A percentile compares a stretch with the other conserved stretches of the same genome.
phyloP scores from a whole-genome alignment of 805 yeast species.

The Lipomyces orientalis region DNA sequence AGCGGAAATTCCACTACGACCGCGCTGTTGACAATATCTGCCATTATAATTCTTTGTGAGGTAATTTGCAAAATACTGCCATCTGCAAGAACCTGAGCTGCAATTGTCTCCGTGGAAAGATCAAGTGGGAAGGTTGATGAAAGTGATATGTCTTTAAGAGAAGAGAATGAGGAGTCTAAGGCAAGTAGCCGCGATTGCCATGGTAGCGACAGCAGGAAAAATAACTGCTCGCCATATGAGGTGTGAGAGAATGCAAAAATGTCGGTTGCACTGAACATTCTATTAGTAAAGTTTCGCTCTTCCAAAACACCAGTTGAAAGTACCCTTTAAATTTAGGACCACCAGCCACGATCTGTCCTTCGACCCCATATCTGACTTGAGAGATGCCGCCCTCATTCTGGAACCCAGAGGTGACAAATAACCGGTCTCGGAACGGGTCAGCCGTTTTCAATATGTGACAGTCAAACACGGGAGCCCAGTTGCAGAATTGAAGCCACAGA shows the following conservation, averaged over 20 bases:
- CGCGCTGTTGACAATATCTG: conserved; percentile 7
- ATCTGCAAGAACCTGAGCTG: conserved; percentile 10
- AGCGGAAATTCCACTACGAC: not conserved
- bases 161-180: not conserved
- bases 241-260: conserved; percentile 21
- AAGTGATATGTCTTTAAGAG: conserved; percentile 6
- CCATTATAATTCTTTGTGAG: conserved; percentile 3
- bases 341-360: conserved; percentile 8
- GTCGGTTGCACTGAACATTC: conserved; percentile 8
- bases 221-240: conserved; percentile 3
- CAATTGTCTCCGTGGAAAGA: conserved; percentile 13
- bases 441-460: conserved; percentile 18
- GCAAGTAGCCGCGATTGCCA: conserved; percentile 17
- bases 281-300: not conserved
- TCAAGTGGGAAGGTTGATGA: conserved; percentile 8
- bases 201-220: conserved; percentile 10
- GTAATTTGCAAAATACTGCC: conserved; percentile 25
- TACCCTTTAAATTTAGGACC: conserved; percentile 26
- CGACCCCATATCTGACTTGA: conserved; percentile 25
- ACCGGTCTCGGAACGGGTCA: conserved; percentile 14
- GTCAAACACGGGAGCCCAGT: conserved; percentile 31
- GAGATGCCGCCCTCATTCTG: conserved; percentile 18
- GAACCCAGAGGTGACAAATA: conserved; percentile 27
- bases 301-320: not conserved
- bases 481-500: conserved; percentile 10